Conservation (phyloP, 768 basidiomycete species). For the Termitomyces sp. region DNA sequence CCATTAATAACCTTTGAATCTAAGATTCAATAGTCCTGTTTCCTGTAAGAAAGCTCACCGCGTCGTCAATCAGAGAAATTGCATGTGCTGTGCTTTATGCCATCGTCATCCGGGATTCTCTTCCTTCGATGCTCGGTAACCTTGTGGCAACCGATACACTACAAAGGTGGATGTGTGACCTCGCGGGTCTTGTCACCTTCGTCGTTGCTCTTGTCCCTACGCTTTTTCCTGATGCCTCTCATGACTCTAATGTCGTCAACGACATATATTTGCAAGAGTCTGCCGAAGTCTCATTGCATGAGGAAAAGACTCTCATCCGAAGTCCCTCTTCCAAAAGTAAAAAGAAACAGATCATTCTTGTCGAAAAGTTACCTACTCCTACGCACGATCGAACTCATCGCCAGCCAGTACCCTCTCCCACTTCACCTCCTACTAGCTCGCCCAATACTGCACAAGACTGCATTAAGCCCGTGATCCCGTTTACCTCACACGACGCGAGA, state of each 20-base stretch:
- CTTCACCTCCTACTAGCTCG: not conserved
- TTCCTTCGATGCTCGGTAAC: slow-evolving; percentile 1
- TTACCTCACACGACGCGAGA: too few relatives aligned
- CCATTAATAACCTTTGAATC: not conserved
- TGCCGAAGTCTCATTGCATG: not conserved
- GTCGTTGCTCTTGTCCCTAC: not conserved
- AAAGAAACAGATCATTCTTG: slow-evolving; percentile 5
- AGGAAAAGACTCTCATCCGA: slow-evolving; percentile 5
- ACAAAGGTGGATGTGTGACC: not conserved
- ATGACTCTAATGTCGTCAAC: not conserved
- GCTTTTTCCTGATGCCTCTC: not conserved
- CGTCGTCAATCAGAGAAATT: not conserved
- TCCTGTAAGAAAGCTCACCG: not conserved
- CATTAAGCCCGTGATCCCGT: not conserved
- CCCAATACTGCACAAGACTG: not conserved
- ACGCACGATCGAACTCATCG: not conserved
- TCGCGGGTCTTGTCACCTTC: slow-evolving; percentile 5
- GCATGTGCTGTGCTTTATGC: not conserved
- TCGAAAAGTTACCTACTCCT: not conserved
- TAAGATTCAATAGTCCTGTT: not conserved
- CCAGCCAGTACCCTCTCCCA: not conserved
- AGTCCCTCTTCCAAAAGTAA: slow-evolving; percentile 3
- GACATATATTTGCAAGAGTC: not conserved
- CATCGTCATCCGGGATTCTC: not conserved
- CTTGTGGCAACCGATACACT: not conserved